phyloP scores from a whole-genome alignment of 1,139 yeast species.

The Pichia sp. region DNA sequence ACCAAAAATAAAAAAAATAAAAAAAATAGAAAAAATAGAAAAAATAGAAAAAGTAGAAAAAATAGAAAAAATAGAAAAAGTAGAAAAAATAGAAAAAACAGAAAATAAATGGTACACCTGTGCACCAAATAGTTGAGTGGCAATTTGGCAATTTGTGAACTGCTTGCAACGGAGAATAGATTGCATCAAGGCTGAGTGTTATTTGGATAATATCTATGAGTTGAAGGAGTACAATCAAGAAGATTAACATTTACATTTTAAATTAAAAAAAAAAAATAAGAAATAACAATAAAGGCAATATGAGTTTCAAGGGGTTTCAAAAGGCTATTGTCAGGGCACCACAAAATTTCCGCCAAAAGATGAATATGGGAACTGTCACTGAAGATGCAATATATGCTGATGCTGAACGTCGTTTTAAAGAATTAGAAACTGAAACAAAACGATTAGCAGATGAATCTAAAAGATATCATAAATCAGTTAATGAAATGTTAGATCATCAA shows the following conservation, averaged over 20 bases:
- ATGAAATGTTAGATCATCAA: constrained; percentile 89
- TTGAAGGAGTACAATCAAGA: too few species aligned
- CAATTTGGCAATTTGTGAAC: too few species aligned
- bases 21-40: too few species aligned
- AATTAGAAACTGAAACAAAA: constrained; percentile 82
- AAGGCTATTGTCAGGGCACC: constrained; percentile 85
- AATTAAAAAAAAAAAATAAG: too few species aligned
- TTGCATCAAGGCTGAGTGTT: too few species aligned
- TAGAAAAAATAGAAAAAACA: too few species aligned
- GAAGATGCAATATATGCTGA: constrained; percentile 85
- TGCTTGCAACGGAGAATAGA: too few species aligned
- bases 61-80: too few species aligned
- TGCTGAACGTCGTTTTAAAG: constrained; percentile 93
- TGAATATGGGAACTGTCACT: constrained; percentile 81
- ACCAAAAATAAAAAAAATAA: too few species aligned
- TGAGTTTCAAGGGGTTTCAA: constrained; percentile 93
- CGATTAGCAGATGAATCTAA: constrained; percentile 85
- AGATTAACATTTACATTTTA: too few species aligned
- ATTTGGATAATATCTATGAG: too few species aligned
- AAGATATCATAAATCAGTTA: constrained; percentile 83
- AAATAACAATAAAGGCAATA: constrained; percentile 23
- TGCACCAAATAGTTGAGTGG: background rate
- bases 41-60: too few species aligned
- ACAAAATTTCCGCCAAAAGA: constrained; percentile 67
- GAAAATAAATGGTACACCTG: background rate